phyloP scores from a whole-genome alignment of 164 flowering plant genomes.

The Pachysandra terminalis region DNA sequence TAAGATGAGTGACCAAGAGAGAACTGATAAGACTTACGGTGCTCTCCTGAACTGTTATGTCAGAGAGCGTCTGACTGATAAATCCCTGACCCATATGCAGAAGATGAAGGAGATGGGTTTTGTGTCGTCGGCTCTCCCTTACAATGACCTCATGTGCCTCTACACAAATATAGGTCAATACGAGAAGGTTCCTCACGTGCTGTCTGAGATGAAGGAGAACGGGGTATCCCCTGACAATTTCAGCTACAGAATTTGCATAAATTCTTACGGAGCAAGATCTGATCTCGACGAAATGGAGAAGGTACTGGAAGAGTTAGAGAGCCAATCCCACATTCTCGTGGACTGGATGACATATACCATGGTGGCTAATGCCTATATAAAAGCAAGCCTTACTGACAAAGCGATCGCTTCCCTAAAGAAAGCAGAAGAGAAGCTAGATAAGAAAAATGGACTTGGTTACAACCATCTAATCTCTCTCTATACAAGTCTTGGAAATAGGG shows the following conservation, averaged over 20 bases:
- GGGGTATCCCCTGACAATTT: slow-evolving; percentile 56
- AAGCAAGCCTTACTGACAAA: slow-evolving; percentile 40
- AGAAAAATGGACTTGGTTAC: slow-evolving; percentile 45
- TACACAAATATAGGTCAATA: slow-evolving; percentile 42
- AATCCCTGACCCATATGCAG: slow-evolving; percentile 45
- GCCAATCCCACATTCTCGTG: slow-evolving; percentile 38
- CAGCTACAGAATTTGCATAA: slow-evolving; percentile 72
- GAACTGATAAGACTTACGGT: slow-evolving; percentile 61
- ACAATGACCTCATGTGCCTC: slow-evolving; percentile 69
- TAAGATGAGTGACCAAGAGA: slow-evolving; percentile 43
- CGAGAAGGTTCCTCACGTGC: slow-evolving; percentile 53
- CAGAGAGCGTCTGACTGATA: slow-evolving; percentile 44
- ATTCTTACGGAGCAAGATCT: slow-evolving; percentile 50
- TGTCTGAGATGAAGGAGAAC: slow-evolving; percentile 56
- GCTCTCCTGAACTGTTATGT: slow-evolving; percentile 73
- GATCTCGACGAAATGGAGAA: slow-evolving; percentile 56
- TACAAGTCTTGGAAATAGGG: slow-evolving; percentile 45
- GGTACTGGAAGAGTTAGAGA: slow-evolving; percentile 56
- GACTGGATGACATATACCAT: slow-evolving; percentile 73
- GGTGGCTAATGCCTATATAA: slow-evolving; percentile 52
- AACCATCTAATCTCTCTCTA: slow-evolving; percentile 66
- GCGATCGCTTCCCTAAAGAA: slow-evolving; percentile 45
- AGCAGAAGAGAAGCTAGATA: slow-evolving; percentile 47
- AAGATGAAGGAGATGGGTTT: slow-evolving; percentile 74
- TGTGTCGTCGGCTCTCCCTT: slow-evolving; percentile 40